Base-by-base conservation (phyloP, 805 yeast genomes). In the Diddensiella santjacobensis region DNA sequence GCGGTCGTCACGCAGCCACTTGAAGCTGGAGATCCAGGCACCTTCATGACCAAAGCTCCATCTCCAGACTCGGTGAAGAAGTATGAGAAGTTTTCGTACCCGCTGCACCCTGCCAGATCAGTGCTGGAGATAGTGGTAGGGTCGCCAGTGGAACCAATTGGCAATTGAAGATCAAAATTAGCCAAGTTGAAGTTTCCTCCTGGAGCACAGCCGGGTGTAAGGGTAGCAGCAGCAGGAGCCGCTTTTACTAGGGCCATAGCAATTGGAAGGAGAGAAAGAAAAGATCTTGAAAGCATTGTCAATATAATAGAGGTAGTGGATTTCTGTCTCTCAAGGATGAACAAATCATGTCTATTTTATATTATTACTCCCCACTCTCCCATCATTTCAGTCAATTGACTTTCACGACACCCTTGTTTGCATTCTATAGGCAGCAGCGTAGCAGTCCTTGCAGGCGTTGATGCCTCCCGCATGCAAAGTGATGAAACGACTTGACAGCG, bases 11-110 rank as follows among this genome's bases (percentile, higher is more conserved):
- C 41, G 41, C 41, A 38, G 4, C 41, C 41, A 5, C 23, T 17
- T 5, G 22, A 15, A 6, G 13, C 22, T 15, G 41, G 41, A 4
- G 41, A 38, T 5, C 41, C 41, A 4, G 41, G 41, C n/a, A 38
- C 41, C 20, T 38, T 38, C 41, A 38, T 38, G 13, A 38, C 41
- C 41, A 38, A 23, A 6, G 44, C 33, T 4, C 44, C 44, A 23
- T 40, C 44, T 4, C 44, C 44, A 24, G 35, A 6, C 15, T 40
- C 41, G 23, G 41, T 38, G 35, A 40, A 22, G 13, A 40, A 8
- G 24, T 23, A 8, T 18, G 8, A 22, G 35, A 15, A 15, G 20
- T 38, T 20, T 23, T 38, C 22, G 20, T 38, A 38, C 11, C 41
- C 41, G 22, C 41, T 38, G 41, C 41, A 38, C 23, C 41, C 41